Evolutionary conservation across 768 basidiomycete genomes (phyloP), one percentile per base, ranked within the genome.

Genomic region (Agaricus subrufescens): DNA sequence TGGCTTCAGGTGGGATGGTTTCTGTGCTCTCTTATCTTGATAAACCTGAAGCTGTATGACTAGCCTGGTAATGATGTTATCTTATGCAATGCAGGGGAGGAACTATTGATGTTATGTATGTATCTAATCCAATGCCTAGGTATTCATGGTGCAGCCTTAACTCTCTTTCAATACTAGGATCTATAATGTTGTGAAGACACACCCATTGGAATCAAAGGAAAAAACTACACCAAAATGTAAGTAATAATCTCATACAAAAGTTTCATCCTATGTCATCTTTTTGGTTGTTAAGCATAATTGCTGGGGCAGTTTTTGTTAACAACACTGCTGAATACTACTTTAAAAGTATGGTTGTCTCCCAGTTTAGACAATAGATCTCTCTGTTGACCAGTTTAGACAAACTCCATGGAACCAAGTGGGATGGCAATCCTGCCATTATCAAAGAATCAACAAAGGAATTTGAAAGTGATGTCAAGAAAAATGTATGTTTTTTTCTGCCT

Each of bases 71-170:
- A 52, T 7, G 50, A 52, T 31, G n/a, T 52, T 25, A 42, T 52
- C 25, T 38, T 52, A 6, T 52, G 50, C 19, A 40, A 52, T 43
- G 50, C 26, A 12, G 50, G 50, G 50, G 50, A 11, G 50, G 50
- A 29, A 52, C 50, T 3, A 52, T 52, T n/a, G 50, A 52, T 15
- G 29, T 43, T 4, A 52, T 26, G 50, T 43, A 15, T 26, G 39
- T 42, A 2, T 42, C 12, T 7, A 15, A 14, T 19, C 6, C 40
- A 14, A 2, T 19, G 19, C 7, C 15, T 30, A 26, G 0, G 5
- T 12, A 10, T 29, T 27, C 15, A 3, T 5, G 46, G 25, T 10
- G 12, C 8, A 10, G 14, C 38, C 3, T 27, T 42, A 2, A 27
- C 27, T 40, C 25, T 29, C 9, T 15, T 14, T 15, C 6, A 42